A percentile compares a stretch with the other conserved stretches of the same genome.
Evolutionary conservation across 768 basidiomycete genomes (phyloP).

Genomic region (Boletus sp.): DNA sequence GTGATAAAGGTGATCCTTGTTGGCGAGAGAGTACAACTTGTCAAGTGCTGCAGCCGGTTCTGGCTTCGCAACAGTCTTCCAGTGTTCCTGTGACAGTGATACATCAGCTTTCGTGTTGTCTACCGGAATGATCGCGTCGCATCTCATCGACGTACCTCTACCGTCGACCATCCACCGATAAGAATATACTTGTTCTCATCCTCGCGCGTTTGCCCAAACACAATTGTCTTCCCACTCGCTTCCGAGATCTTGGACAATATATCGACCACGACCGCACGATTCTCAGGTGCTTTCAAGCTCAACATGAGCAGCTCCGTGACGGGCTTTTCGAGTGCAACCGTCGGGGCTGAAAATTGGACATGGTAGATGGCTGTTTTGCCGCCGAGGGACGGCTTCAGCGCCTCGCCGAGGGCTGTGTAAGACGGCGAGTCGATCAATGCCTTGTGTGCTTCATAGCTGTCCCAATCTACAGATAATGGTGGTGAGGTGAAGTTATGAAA

Average conservation of each 20-base stretch:
- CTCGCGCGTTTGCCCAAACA: conserved; percentile 21
- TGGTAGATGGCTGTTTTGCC: too few relatives aligned
- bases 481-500: too few relatives aligned
- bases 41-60: conserved; percentile 4
- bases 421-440: too few relatives aligned
- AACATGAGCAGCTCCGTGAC: too few relatives aligned
- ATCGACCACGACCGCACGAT: conserved; percentile 16
- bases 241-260: conserved; percentile 15
- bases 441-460: too few relatives aligned
- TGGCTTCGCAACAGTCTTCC: conserved; percentile 5
- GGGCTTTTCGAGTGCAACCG: too few relatives aligned
- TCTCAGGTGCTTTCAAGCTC: conserved; percentile 1
- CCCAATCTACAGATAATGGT: too few relatives aligned
- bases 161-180: conserved; percentile 21
- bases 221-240: conserved; percentile 5
- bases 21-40: conserved; percentile 11
- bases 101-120: neutral
- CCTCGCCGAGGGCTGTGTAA: too few relatives aligned
- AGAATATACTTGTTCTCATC: conserved; percentile 21
- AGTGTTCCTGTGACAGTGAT: conserved; percentile 14
- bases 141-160: conserved; percentile 21
- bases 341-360: too few relatives aligned
- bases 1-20: conserved; percentile 16
- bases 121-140: neutral
- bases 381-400: too few relatives aligned